Conservation (phyloP, 2,329 filamentous ascomycete genomes). For the Remersonia thermophila region DNA sequence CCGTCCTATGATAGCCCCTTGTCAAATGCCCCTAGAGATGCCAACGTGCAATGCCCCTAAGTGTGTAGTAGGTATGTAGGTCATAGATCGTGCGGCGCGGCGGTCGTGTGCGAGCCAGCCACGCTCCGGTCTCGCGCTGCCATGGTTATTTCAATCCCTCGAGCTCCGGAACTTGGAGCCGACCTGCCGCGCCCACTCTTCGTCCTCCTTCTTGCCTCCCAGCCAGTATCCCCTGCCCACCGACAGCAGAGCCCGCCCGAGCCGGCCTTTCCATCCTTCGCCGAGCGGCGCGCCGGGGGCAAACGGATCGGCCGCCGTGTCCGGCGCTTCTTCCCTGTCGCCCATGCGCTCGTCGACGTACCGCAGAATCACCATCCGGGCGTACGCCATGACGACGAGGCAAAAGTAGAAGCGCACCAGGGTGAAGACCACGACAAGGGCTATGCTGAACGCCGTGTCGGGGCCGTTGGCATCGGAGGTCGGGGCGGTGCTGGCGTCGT, state of each 20-base stretch:
- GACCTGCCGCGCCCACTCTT: slow-evolving; percentile 56
- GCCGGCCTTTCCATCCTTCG: slow-evolving; percentile 62
- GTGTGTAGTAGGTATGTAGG: no score
- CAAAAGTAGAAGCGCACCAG: slow-evolving; percentile 71
- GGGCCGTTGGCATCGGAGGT: slow-evolving; percentile 6
- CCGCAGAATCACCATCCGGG: slow-evolving; percentile 61
- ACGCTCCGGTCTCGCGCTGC: no score
- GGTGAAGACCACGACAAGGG: slow-evolving; percentile 62
- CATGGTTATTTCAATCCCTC: no score
- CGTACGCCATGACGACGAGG: slow-evolving; percentile 71
- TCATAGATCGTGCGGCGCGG: no score
- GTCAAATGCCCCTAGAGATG: no score
- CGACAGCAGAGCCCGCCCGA: slow-evolving; percentile 68
- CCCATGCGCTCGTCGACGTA: slow-evolving; percentile 41
- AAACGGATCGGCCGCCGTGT: slow-evolving; percentile 45
- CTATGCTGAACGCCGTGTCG: slow-evolving; percentile 56
- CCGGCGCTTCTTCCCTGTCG: slow-evolving; percentile 33
- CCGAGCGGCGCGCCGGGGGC: slow-evolving; percentile 57
- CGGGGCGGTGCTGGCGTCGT: neutral
- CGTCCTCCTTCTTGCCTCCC: slow-evolving; percentile 47
- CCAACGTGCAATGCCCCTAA: no score
- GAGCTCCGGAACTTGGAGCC: slow-evolving; percentile 22
- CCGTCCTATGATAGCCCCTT: no score
- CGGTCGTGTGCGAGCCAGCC: no score
- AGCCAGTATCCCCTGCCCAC: slow-evolving; percentile 73